Evolutionary conservation across 1,284 basidiomycete genomes (phyloP).

Genomic region (Sutorius eximius): DNA sequence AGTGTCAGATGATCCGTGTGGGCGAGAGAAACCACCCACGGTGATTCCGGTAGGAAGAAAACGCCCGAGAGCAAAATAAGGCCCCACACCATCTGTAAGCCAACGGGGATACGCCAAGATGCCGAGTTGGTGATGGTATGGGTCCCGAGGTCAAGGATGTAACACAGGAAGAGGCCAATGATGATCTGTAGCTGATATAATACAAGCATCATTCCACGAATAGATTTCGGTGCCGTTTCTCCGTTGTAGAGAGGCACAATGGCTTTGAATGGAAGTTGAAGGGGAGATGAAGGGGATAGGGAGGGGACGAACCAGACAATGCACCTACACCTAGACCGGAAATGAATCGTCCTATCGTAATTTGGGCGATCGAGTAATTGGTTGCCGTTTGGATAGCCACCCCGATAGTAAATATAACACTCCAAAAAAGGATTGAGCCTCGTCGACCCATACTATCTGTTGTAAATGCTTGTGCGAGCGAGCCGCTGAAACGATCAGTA

Average conservation of each 20-base stretch:
- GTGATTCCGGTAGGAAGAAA: slow-evolving; percentile 76
- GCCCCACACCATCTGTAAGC: slow-evolving; percentile 68
- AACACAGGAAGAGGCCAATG: slow-evolving; percentile 19
- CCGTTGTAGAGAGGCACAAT: slow-evolving; percentile 81
- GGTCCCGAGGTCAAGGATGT: slow-evolving; percentile 35
- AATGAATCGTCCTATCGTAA: slow-evolving; percentile 68
- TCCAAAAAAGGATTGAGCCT: slow-evolving; percentile 74
- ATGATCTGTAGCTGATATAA: slow-evolving; percentile 73
- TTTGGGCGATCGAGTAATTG: slow-evolving; percentile 57
- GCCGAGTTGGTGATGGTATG: slow-evolving; percentile 54
- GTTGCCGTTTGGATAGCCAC: slow-evolving; percentile 71
- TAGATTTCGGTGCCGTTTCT: slow-evolving; percentile 73
- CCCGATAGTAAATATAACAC: slow-evolving; percentile 69
- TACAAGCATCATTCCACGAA: slow-evolving; percentile 72
- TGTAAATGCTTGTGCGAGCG: slow-evolving; percentile 72
- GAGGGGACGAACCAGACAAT: slow-evolving; percentile 48
- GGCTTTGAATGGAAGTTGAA: slow-evolving; percentile 39
- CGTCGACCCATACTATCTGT: slow-evolving; percentile 73
- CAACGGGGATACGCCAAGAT: slow-evolving; percentile 74
- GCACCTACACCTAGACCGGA: slow-evolving; percentile 76
- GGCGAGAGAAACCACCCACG: slow-evolving; percentile 42
- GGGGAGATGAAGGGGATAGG: not conserved
- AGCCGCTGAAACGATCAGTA: slow-evolving; percentile 45
- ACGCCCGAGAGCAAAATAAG: slow-evolving; percentile 67
- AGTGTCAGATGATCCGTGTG: not conserved